Base-by-base conservation (phyloP, 345 rosid species). In the Heritiera littoralis region DNA sequence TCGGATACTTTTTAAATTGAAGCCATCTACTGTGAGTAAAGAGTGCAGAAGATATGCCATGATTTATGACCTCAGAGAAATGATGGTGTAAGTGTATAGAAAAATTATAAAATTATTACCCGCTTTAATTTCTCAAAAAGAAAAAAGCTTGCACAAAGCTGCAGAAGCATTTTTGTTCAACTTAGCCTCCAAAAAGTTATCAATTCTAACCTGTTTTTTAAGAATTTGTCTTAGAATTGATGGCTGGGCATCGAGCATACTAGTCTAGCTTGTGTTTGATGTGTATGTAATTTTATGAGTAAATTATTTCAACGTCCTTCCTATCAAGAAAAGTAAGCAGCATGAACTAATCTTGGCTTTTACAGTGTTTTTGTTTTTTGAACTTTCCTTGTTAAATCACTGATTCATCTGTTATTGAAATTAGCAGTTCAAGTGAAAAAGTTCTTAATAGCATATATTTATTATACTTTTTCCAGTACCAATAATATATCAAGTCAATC, bases 401-500 rank as follows among this genome's bases (percentile, higher is more conserved):
- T 38, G 49, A 52, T 72, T 72, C 32, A 17, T 72, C 41, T 35
- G 14, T 35, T 3, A 35, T 18, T 72, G 40, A 49, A 15, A 54
- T 35, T 72, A 72, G 63, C 17, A 7, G 7, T 72, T 72, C 32
- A 35, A 54, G 32, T 72, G 63, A 72, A 72, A 54, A 35, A 17
- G 20, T 72, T 72, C 6, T 38, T 72, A 12, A 43, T 49, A 30
- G 65, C 20, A 11, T 65, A 43, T 55, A 70, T 55, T 52, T 66
- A 1, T 72, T 67, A 43, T 54, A 56, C 70, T 82, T 68, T 35
- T 82, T 87, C 84, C 86, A 96, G 98, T 91, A 66, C 99, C 99
- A 78, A 92, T 92, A 80, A 82, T 92, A 54, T 93, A 94, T 77
- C 80, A 87, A 82, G 98, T 92, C 81, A 87, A 88, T 65, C 97